These are phyloP conservation scores for Jimgerdemannia lactiflua DNA, from an alignment of 192 early-diverging fungal genomes.

Conservation along the genomic window DNA sequence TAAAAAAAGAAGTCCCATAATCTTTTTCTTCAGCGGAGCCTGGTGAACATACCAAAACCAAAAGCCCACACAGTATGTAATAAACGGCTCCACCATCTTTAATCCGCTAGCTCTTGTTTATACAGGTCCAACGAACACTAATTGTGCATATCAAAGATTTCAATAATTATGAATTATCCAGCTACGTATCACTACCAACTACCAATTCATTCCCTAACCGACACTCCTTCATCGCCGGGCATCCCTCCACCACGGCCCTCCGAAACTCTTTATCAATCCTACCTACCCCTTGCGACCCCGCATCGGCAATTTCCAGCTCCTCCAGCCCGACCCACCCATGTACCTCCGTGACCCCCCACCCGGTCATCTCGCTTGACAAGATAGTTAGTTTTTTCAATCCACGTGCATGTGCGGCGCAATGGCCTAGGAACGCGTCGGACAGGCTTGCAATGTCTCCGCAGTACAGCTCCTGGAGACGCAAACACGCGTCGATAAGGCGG, in stretches of 20 bases:
- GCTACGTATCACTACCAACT: background rate
- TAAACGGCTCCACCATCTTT: no score
- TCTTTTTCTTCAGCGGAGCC: no score
- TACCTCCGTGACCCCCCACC: background rate
- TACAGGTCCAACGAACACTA: no score
- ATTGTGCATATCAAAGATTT: no score
- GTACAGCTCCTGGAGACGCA: background rate
- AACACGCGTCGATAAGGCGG: background rate
- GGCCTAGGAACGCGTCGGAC: background rate
- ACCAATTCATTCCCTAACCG: background rate
- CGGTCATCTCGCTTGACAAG: background rate
- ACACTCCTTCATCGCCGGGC: background rate
- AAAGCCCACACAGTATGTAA: no score
- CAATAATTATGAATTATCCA: no score
- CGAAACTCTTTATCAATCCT: background rate
- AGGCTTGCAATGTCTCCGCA: background rate
- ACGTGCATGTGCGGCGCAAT: background rate
- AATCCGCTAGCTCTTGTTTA: no score
- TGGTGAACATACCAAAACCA: no score
- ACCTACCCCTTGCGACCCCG: no score
- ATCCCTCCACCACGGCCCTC: background rate
- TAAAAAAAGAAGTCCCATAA: no score
- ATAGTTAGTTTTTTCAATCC: background rate
- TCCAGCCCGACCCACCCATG: background rate
- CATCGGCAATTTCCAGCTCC: background rate